A percentile compares a stretch with the other conserved stretches of the same genome.
Conservation (phyloP, 108 stramenopile genomes). For the Pseudonitzschia multiseries region DNA sequence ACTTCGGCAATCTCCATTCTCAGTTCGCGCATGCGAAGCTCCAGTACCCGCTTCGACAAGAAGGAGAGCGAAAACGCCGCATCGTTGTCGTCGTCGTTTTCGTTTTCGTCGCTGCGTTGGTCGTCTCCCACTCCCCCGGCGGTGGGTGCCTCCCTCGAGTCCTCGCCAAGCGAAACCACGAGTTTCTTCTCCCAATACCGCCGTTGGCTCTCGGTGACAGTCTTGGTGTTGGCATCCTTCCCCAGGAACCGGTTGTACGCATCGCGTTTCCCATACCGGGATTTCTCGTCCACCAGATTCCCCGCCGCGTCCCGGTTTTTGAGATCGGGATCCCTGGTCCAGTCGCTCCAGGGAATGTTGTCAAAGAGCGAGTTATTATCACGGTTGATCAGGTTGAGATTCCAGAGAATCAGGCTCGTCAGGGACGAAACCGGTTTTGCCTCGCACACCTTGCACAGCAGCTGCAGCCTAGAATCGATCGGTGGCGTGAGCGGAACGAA, state of each 20-base stretch:
- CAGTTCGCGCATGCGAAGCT: constrained; percentile 67
- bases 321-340: constrained; percentile 71
- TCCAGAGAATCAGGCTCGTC: constrained; percentile 41
- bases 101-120: constrained; percentile 11
- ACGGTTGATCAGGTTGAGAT: constrained; percentile 66
- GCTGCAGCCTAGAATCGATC: constrained; percentile 34
- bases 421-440: constrained; percentile 52
- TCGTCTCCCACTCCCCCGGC: background rate
- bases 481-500: constrained; percentile 18
- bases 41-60: constrained; percentile 60
- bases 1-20: constrained; percentile 71
- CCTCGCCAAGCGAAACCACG: background rate
- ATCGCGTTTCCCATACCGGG: constrained; percentile 79
- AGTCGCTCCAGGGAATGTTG: constrained; percentile 71
- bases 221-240: constrained; percentile 30
- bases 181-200: constrained; percentile 31
- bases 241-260: constrained; percentile 86
- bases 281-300: constrained; percentile 61
- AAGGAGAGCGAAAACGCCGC: constrained; percentile 27
- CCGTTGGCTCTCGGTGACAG: background rate
- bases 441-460: constrained; percentile 49
- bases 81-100: constrained; percentile 20
- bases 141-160: no score
- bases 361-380: constrained; percentile 70
- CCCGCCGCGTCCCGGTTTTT: constrained; percentile 70